Conservation (phyloP, 257 asterid species). For the Henckelia pumila region DNA sequence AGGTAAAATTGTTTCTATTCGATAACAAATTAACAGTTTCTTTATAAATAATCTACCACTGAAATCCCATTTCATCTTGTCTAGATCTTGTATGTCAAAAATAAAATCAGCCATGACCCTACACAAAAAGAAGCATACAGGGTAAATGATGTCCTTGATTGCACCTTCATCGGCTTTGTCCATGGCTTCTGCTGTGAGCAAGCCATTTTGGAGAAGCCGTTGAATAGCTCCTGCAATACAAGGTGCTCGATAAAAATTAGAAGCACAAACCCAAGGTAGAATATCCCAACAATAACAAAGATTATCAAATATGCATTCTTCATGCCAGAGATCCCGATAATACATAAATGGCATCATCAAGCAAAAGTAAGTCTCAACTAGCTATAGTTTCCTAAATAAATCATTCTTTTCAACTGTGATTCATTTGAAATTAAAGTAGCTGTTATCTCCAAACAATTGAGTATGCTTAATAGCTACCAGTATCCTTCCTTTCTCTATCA, state of each 20-base stretch:
- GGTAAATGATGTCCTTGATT: conserved; percentile 76
- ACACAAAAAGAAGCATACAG: conserved; percentile 45
- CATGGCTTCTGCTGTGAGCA: conserved; percentile 78
- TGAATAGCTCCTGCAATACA: conserved; percentile 80
- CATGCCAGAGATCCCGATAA: conserved; percentile 6
- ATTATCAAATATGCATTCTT: conserved; percentile 1
- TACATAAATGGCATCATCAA: not conserved
- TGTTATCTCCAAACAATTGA: not conserved
- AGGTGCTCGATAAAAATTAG: conserved; percentile 2
- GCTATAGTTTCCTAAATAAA: not conserved
- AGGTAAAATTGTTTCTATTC: not conserved
- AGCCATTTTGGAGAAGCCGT: conserved; percentile 68
- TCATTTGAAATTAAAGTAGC: not conserved
- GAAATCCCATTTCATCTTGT: conserved; percentile 11
- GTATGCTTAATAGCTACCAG: not conserved
- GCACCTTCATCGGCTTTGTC: conserved; percentile 61
- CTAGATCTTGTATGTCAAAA: conserved; percentile 13
- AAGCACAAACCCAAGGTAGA: not conserved
- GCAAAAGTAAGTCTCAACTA: not conserved
- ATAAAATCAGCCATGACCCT: not conserved
- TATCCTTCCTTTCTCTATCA: not conserved
- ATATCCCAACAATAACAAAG: not conserved
- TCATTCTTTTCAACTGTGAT: no score
- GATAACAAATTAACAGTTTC: not conserved
- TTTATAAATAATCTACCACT: not conserved